phyloP scores from a whole-genome alignment of 768 basidiomycete genomes.

The Amanita jacksonii region DNA sequence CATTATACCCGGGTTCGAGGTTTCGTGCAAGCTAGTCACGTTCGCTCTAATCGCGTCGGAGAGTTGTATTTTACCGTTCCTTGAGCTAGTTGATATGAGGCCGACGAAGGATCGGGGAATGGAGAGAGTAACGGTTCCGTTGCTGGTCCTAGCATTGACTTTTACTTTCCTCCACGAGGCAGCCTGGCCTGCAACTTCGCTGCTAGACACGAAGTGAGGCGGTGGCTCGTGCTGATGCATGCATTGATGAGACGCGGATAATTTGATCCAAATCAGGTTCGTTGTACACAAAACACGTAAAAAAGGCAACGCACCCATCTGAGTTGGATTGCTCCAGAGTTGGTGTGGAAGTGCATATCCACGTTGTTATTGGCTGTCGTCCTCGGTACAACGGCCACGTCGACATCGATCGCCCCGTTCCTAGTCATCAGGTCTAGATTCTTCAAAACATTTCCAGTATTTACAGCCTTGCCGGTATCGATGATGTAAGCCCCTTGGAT shows the following conservation, averaged over 20 bases:
- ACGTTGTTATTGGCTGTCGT: neutral
- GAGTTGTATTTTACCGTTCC: neutral
- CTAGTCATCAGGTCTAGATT: neutral
- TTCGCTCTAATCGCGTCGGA: neutral
- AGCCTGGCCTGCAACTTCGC: neutral
- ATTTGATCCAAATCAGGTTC: no score
- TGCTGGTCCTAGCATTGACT: neutral
- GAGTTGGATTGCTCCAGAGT: neutral
- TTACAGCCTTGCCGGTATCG: neutral
- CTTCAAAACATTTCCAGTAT: neutral
- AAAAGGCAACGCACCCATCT: neutral
- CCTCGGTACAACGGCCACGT: conserved; percentile 1
- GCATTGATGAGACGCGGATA: no score
- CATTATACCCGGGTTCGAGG: no score
- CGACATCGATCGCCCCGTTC: conserved; percentile 4
- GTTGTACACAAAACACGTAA: neutral
- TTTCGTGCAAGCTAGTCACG: neutral
- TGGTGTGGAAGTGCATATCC: neutral
- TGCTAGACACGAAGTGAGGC: neutral
- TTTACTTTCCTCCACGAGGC: no score
- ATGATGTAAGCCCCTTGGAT: conserved; percentile 1
- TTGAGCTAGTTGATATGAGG: neutral
- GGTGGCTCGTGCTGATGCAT: neutral
- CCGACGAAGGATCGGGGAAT: conserved; percentile 1
- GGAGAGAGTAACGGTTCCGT: neutral